A percentile compares a stretch with the other conserved stretches of the same genome.
Conservation (phyloP, 768 basidiomycete species). For the Serendipita sp. region DNA sequence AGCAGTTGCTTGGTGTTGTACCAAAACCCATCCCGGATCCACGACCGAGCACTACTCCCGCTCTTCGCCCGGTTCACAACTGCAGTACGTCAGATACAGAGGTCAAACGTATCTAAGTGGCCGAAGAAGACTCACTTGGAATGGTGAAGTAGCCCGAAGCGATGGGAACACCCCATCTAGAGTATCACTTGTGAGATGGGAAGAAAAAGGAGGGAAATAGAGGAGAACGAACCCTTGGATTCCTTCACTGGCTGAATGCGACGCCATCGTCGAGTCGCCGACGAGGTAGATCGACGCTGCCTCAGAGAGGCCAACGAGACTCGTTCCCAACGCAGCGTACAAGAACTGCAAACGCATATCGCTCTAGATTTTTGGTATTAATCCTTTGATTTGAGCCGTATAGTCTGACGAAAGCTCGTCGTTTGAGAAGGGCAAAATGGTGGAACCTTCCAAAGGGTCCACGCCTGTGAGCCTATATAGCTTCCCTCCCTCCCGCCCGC, state of each 20-base stretch:
- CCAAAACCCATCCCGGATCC: conserved; percentile 30
- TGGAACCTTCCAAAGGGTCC: too few relatives aligned
- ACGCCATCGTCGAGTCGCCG: conserved; percentile 16
- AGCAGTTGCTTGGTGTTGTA: conserved; percentile 22
- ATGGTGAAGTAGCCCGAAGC: conserved; percentile 9
- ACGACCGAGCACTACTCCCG: conserved; percentile 31
- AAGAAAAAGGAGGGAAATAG: background rate
- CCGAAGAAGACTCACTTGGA: background rate
- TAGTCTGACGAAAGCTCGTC: too few relatives aligned
- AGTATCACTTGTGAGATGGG: background rate
- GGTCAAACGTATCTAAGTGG: conserved; percentile 25
- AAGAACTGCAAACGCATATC: too few relatives aligned
- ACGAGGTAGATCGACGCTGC: conserved; percentile 13
- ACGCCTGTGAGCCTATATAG: too few relatives aligned
- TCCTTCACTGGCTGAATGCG: conserved; percentile 4
- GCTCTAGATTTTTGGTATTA: too few relatives aligned
- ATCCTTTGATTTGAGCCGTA: too few relatives aligned
- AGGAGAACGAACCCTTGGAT: conserved; percentile 7
- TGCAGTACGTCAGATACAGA: conserved; percentile 22
- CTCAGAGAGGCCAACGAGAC: too few relatives aligned
- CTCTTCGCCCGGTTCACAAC: conserved; percentile 32
- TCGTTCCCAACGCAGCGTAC: too few relatives aligned
- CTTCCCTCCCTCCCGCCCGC: too few relatives aligned
- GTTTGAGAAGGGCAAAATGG: too few relatives aligned
- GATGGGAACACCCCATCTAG: conserved; percentile 9